A percentile compares a stretch with the other conserved stretches of the same genome.
Conservation (phyloP, 345 rosid genomes). For the Raphanus sativus region DNA sequence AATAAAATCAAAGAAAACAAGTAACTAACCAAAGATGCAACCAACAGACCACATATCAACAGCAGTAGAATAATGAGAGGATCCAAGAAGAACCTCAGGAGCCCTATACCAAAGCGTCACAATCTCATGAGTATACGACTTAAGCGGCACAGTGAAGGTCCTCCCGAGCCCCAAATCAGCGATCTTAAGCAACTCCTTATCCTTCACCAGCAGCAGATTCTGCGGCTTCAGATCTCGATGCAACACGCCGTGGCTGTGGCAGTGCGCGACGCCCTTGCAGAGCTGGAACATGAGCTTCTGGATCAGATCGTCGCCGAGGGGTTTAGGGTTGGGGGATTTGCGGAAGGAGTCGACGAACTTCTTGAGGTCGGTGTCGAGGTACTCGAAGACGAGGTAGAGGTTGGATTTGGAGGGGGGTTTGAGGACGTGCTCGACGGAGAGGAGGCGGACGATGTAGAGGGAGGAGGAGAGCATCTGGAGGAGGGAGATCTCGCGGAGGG, state of each 20-base stretch:
- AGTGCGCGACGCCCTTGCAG: constrained; percentile 68
- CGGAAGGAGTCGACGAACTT: constrained; percentile 79
- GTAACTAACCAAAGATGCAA: constrained; percentile 71
- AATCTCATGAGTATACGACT: constrained; percentile 88
- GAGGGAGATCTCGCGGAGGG: constrained; percentile 89
- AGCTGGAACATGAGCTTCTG: constrained; percentile 86
- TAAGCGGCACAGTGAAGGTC: constrained; percentile 79
- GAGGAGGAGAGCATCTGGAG: constrained; percentile 92
- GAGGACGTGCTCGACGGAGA: constrained; percentile 77
- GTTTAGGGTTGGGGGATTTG: constrained; percentile 72
- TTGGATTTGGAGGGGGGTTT: constrained; percentile 37
- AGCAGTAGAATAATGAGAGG: constrained; percentile 81
- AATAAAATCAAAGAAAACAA: neutral
- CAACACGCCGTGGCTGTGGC: constrained; percentile 68
- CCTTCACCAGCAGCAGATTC: constrained; percentile 84
- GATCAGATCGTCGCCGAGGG: constrained; percentile 51
- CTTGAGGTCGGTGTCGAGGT: constrained; percentile 90
- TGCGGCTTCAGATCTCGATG: constrained; percentile 96
- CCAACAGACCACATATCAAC: constrained; percentile 99
- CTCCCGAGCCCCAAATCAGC: constrained; percentile 65
- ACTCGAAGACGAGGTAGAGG: constrained; percentile 88
- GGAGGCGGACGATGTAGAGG: constrained; percentile 84
- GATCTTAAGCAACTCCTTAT: constrained; percentile 75
- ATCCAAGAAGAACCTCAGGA: constrained; percentile 90
- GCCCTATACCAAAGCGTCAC: constrained; percentile 98